These are phyloP conservation scores for Sarocladium oryzae DNA, from an alignment of 2,329 filamentous ascomycete species.

Conservation along the genomic window DNA sequence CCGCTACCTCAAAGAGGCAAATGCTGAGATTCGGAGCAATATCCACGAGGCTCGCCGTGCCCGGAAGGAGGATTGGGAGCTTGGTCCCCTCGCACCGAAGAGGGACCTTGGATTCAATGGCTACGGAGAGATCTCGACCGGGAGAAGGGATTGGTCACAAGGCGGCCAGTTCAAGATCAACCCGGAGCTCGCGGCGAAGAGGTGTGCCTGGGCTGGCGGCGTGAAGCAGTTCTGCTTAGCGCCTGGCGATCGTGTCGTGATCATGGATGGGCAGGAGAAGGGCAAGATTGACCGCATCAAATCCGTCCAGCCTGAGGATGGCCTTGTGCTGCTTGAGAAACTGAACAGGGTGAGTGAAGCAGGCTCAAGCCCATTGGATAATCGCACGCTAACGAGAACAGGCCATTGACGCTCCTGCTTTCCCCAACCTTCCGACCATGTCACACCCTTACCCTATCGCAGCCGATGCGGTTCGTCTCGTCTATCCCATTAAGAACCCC, in stretches of 20 bases:
- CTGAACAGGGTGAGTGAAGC: constrained; percentile 53
- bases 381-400: constrained; percentile 10
- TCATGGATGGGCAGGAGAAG: constrained; percentile 71
- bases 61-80: constrained; percentile 68
- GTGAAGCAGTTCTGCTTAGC: constrained; percentile 54
- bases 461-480: constrained; percentile 70
- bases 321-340: constrained; percentile 54
- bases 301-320: constrained; percentile 45
- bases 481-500: constrained; percentile 66
- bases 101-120: constrained; percentile 59
- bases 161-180: constrained; percentile 15
- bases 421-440: constrained; percentile 5
- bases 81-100: constrained; percentile 73
- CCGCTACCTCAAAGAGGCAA: constrained; percentile 21
- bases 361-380: background rate
- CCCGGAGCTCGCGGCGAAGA: constrained; percentile 30
- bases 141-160: constrained; percentile 3
- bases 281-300: constrained; percentile 75
- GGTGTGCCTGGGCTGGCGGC: constrained; percentile 51
- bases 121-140: constrained; percentile 46
- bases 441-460: constrained; percentile 40
- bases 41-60: constrained; percentile 37
- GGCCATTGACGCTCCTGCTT: constrained; percentile 17
- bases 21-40: constrained; percentile 27
- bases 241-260: constrained; percentile 70